Conservation (phyloP, 177 flowering plant genomes). For the Vitis hybrid region DNA sequence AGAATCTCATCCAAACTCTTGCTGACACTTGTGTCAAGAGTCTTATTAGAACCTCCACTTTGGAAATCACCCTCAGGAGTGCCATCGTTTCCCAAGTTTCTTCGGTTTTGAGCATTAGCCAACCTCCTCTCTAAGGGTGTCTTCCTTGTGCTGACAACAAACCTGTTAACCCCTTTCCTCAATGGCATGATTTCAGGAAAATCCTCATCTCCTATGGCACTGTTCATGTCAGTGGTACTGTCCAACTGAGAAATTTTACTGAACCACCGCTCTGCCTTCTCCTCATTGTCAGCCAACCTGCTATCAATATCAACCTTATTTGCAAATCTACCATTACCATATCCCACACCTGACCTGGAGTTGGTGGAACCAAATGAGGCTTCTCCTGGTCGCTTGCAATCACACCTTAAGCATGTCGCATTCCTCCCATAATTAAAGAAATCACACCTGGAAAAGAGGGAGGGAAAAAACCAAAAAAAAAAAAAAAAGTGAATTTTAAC, state of each 20-base stretch:
- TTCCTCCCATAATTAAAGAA: slow-evolving; percentile 83
- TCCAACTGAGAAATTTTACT: slow-evolving; percentile 64
- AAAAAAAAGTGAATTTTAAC: not conserved
- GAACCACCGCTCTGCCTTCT: slow-evolving; percentile 66
- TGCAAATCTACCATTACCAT: slow-evolving; percentile 22
- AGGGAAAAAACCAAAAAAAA: not conserved
- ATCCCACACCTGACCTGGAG: slow-evolving; percentile 20
- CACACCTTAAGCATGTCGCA: slow-evolving; percentile 79
- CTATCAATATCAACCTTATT: slow-evolving; percentile 34
- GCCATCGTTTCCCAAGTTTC: slow-evolving; percentile 37
- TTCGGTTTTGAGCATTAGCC: slow-evolving; percentile 41
- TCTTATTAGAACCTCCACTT: slow-evolving; percentile 15
- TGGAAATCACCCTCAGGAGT: slow-evolving; percentile 20
- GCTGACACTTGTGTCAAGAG: slow-evolving; percentile 21
- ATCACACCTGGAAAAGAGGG: slow-evolving; percentile 55
- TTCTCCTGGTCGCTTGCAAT: slow-evolving; percentile 74
- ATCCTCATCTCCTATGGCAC: slow-evolving; percentile 52
- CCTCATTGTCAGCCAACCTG: slow-evolving; percentile 52
- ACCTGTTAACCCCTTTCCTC: slow-evolving; percentile 67
- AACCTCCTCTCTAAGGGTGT: slow-evolving; percentile 66
- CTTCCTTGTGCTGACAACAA: slow-evolving; percentile 71
- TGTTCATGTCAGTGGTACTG: slow-evolving; percentile 39
- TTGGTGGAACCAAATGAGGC: slow-evolving; percentile 16
- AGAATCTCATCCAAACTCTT: slow-evolving; percentile 43
- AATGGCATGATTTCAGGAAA: slow-evolving; percentile 73